Evolutionary conservation across 495 filamentous ascomycete genomes (phyloP).

Genomic region (Xylaria scruposa): DNA sequence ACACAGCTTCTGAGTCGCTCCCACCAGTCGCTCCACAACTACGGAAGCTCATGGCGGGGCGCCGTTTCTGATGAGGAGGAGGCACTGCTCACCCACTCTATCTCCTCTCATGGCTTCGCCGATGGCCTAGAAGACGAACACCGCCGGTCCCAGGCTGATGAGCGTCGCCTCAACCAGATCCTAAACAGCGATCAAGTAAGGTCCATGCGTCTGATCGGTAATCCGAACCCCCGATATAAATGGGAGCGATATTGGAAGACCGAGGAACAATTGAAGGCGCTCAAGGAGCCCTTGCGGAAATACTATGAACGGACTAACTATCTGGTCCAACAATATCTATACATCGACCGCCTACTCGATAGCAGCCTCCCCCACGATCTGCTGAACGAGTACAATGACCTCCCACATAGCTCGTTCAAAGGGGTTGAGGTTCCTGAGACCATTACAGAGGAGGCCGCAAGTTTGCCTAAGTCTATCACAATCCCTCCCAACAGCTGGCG

Average conservation of each 20-base stretch:
- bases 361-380: constrained; percentile 85
- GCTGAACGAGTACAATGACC: constrained; percentile 80
- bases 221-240: constrained; percentile 73
- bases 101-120: constrained; percentile 31
- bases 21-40: constrained; percentile 37
- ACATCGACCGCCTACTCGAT: constrained; percentile 89
- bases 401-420: constrained; percentile 47
- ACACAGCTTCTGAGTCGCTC: constrained; percentile 39
- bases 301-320: constrained; percentile 88
- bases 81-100: constrained; percentile 26
- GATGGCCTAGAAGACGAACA: constrained; percentile 42
- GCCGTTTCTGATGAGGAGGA: constrained; percentile 36
- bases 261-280: constrained; percentile 65
- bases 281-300: constrained; percentile 72
- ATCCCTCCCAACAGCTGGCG: background rate
- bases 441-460: constrained; percentile 56
- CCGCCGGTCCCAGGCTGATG: constrained; percentile 47
- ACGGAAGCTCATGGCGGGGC: constrained; percentile 40
- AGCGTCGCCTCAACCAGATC: constrained; percentile 58
- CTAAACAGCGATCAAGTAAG: constrained; percentile 75
- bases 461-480: constrained; percentile 28
- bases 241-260: constrained; percentile 80
- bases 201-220: constrained; percentile 78
- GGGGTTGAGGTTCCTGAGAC: constrained; percentile 62
- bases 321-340: constrained; percentile 85